phyloP scores from a whole-genome alignment of 495 filamentous ascomycete species.

The Pyrenula massariospora region DNA sequence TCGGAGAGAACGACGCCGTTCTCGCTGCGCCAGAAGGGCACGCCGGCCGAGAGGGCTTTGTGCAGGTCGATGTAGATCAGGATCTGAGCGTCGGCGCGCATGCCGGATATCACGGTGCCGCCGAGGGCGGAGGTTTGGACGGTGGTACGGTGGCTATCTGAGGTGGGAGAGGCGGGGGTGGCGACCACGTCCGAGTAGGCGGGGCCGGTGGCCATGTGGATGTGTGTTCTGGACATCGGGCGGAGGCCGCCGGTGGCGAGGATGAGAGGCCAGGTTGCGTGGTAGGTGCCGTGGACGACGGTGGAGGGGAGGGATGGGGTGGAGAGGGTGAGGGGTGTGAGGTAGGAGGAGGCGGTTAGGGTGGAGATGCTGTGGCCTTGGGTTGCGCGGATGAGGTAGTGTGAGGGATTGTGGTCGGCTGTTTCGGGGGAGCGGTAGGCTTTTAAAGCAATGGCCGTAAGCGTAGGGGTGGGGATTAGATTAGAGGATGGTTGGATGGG shows the following conservation, averaged over 20 bases:
- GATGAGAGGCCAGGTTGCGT: constrained; percentile 62
- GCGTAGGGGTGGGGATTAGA: constrained; percentile 1
- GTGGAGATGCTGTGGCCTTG: constrained; percentile 67
- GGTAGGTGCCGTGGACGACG: constrained; percentile 83
- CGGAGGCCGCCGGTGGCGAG: constrained; percentile 60
- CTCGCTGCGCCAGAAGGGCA: constrained; percentile 76
- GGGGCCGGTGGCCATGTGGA: constrained; percentile 71
- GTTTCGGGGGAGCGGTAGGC: constrained; percentile 10
- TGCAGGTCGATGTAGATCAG: constrained; percentile 70
- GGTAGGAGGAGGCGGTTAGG: constrained; percentile 55
- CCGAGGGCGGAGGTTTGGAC: constrained; percentile 1
- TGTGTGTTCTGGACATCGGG: constrained; percentile 70
- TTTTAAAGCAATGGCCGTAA: constrained; percentile 5
- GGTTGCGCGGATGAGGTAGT: constrained; percentile 86
- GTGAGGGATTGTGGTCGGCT: constrained; percentile 35
- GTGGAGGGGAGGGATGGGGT: constrained; percentile 40
- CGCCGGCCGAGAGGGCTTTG: constrained; percentile 47
- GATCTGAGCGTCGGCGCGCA: constrained; percentile 68
- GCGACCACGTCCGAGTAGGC: constrained; percentile 27
- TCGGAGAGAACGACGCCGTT: constrained; percentile 63
- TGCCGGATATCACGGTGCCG: constrained; percentile 62
- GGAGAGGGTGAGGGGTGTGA: constrained; percentile 48
- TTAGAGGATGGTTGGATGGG: constrained; percentile 6
- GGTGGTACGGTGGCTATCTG: constrained; percentile 1
- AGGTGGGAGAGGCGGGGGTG: neutral